Percentiles rank a stretch among this genome's conserved stretches.
Conservation (phyloP, 2,329 filamentous ascomycete species). For the Penicillium sp. region DNA sequence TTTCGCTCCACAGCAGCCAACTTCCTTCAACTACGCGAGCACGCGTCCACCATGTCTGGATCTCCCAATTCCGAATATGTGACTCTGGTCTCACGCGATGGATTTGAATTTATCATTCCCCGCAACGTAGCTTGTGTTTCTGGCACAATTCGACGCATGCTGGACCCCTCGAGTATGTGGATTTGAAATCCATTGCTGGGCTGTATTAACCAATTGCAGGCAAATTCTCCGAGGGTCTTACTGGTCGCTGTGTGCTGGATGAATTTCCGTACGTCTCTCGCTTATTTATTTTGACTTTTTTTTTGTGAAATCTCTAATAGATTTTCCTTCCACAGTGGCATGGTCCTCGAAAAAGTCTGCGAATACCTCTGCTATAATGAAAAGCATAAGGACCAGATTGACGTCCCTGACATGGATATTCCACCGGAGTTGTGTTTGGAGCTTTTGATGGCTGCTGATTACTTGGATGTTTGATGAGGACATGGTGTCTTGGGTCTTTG, state of each 20-base stretch:
- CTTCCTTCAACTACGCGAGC: constrained; percentile 5
- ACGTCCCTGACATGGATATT: constrained; percentile 67
- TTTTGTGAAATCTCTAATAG: constrained; percentile 1
- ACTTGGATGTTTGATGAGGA: constrained; percentile 50
- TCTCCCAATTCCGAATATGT: constrained; percentile 53
- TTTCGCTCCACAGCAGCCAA: constrained; percentile 4
- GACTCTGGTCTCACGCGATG: constrained; percentile 63
- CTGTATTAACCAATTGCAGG: constrained; percentile 40
- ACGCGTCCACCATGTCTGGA: constrained; percentile 18
- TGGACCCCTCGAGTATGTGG: constrained; percentile 60
- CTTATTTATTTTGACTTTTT: neutral
- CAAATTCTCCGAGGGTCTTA: constrained; percentile 60
- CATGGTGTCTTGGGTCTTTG: neutral
- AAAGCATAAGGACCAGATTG: constrained; percentile 59
- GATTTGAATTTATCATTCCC: constrained; percentile 63
- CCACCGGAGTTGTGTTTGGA: constrained; percentile 65
- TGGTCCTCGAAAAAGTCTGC: constrained; percentile 67
- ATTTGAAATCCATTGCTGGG: constrained; percentile 1
- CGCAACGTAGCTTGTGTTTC: constrained; percentile 62
- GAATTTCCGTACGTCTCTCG: constrained; percentile 55
- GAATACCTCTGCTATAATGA: constrained; percentile 70
- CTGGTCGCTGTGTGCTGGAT: constrained; percentile 58
- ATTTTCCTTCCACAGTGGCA: constrained; percentile 45
- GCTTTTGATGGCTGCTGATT: constrained; percentile 66
- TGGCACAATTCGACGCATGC: constrained; percentile 62